Percentiles rank a stretch among this genome's conserved stretches.
These are phyloP conservation scores for Globisporangium spinosum DNA, from an alignment of 352 stramenopile genomes.

Conservation along the genomic window DNA sequence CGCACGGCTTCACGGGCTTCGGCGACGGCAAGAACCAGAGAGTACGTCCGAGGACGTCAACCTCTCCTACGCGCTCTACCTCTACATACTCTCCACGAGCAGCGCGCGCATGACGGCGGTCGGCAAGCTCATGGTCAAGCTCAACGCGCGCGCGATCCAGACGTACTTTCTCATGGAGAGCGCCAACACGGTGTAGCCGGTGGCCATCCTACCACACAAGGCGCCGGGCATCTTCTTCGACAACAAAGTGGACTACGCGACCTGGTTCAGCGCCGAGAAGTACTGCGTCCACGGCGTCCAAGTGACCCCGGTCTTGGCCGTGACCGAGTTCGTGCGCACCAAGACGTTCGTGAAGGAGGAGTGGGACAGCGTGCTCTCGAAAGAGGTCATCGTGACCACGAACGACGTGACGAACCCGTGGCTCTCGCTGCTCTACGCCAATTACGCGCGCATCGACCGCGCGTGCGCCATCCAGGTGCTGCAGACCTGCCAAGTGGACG, in stretches of 20 bases:
- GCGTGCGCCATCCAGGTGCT: conserved; percentile 43
- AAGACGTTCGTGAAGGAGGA: conserved; percentile 55
- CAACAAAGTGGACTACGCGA: conserved; percentile 81
- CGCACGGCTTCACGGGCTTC: conserved; percentile 56
- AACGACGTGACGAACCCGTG: conserved; percentile 55
- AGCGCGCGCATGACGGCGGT: conserved; percentile 38
- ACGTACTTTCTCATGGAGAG: conserved; percentile 73
- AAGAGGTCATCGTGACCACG: conserved; percentile 38
- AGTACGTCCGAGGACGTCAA: conserved; percentile 69
- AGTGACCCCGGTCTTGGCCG: conserved; percentile 61
- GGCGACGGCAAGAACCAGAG: conserved; percentile 66
- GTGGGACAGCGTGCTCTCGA: conserved; percentile 50
- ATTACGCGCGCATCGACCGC: conserved; percentile 64
- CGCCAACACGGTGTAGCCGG: conserved; percentile 49
- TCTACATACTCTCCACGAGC: conserved; percentile 42
- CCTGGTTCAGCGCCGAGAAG: conserved; percentile 62
- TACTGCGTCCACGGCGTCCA: conserved; percentile 82
- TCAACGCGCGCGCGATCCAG: conserved; percentile 47
- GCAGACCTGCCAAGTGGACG: conserved; percentile 53
- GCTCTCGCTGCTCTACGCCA: conserved; percentile 69
- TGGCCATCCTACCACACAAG: conserved; percentile 40
- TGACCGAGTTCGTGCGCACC: conserved; percentile 59
- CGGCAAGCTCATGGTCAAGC: conserved; percentile 53
- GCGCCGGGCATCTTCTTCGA: conserved; percentile 71
- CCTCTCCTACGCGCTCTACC: conserved; percentile 50